Conservation (phyloP, 768 basidiomycete species). For the Amanita pseudoporphyria region DNA sequence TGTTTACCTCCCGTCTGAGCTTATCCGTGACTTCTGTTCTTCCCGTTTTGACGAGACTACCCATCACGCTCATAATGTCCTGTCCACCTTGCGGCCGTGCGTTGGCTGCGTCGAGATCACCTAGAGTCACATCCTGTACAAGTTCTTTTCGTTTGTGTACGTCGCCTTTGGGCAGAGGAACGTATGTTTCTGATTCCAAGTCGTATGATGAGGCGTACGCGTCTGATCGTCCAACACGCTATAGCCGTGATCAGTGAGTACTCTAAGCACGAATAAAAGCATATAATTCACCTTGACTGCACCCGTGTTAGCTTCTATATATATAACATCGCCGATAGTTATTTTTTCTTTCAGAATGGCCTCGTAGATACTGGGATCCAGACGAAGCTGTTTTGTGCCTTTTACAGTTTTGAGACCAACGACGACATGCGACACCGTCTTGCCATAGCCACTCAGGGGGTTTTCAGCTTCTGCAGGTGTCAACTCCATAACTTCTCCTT, state of each 20-base stretch:
- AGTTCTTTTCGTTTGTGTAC: constrained; percentile 95
- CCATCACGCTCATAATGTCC: constrained; percentile 99
- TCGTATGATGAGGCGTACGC: constrained; percentile 97
- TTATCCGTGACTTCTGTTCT: constrained; percentile 98
- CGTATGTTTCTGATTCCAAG: constrained; percentile 96
- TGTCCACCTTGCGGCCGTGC: constrained; percentile 94
- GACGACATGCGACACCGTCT: constrained; percentile 96
- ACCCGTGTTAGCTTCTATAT: constrained; percentile 88
- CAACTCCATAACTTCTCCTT: constrained; percentile 96
- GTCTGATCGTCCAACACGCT: constrained; percentile 95
- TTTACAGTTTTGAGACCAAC: constrained; percentile 91
- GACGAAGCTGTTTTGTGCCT: constrained; percentile 87
- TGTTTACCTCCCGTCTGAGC: constrained; percentile 90
- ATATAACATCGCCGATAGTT: constrained; percentile 93
- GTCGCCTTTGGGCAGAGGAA: constrained; percentile 93
- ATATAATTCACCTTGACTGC: constrained; percentile 73
- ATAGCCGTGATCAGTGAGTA: constrained; percentile 3
- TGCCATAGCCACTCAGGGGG: constrained; percentile 94
- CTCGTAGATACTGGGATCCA: constrained; percentile 96
- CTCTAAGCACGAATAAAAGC: neutral
- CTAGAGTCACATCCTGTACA: constrained; percentile 90
- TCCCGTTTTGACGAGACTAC: constrained; percentile 78
- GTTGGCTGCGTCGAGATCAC: constrained; percentile 94
- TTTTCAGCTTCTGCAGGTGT: constrained; percentile 97
- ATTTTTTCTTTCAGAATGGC: constrained; percentile 97